Percentiles rank a stretch among this genome's conserved stretches.
Evolutionary conservation across 257 asterid species (phyloP).

Genomic region (Salvia hispanica): DNA sequence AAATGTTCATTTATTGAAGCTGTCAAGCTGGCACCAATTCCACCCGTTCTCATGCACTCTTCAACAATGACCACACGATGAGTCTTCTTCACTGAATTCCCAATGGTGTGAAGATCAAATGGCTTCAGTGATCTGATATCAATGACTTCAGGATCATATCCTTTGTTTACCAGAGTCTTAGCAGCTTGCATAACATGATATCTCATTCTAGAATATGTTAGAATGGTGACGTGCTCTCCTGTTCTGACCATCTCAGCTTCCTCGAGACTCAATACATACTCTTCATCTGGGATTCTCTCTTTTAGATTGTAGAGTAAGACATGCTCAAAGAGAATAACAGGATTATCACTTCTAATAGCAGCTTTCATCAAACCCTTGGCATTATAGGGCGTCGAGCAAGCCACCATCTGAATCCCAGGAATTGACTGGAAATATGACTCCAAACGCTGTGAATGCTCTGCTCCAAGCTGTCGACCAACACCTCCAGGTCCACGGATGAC

Average conservation of each 20-base stretch:
- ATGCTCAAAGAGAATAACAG: slow-evolving; percentile 79
- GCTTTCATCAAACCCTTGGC: slow-evolving; percentile 89
- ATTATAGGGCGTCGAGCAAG: slow-evolving; percentile 79
- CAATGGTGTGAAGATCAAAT: slow-evolving; percentile 72
- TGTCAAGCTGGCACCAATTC: slow-evolving; percentile 83
- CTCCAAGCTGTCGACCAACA: slow-evolving; percentile 93
- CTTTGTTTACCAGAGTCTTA: slow-evolving; percentile 69
- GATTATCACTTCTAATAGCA: slow-evolving; percentile 78
- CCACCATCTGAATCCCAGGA: slow-evolving; percentile 88
- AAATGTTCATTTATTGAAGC: slow-evolving; percentile 73
- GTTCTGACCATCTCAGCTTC: slow-evolving; percentile 91
- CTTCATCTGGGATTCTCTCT: slow-evolving; percentile 83
- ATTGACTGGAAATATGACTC: slow-evolving; percentile 86
- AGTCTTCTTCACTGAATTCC: slow-evolving; percentile 82
- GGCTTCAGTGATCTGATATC: slow-evolving; percentile 88
- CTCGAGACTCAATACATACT: slow-evolving; percentile 63
- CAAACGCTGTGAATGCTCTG: slow-evolving; percentile 86
- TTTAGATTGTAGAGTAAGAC: slow-evolving; percentile 80
- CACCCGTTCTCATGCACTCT: slow-evolving; percentile 95
- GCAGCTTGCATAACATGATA: slow-evolving; percentile 94
- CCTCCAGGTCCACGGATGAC: slow-evolving; percentile 95
- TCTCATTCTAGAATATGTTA: slow-evolving; percentile 85
- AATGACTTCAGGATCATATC: slow-evolving; percentile 80
- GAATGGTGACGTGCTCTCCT: slow-evolving; percentile 76
- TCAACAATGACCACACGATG: slow-evolving; percentile 76